These are phyloP conservation scores for Exidia glandulosa DNA, from an alignment of 768 basidiomycete genomes.

Conservation along the genomic window DNA sequence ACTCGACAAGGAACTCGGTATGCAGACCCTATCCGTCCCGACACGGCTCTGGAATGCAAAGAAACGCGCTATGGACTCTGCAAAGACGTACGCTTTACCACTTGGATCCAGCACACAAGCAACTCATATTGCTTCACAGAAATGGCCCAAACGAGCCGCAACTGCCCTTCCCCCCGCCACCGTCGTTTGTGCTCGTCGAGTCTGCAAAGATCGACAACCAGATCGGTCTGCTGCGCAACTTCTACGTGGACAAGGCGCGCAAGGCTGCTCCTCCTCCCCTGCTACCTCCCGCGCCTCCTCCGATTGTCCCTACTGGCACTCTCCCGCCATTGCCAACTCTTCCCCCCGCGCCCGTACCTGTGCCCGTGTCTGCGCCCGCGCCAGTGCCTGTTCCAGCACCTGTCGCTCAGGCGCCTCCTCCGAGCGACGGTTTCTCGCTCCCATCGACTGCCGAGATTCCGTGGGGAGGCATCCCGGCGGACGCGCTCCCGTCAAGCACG, in stretches of 20 bases:
- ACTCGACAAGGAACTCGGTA: slow-evolving; percentile 74
- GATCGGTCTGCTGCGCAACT: slow-evolving; percentile 73
- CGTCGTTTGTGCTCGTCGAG: slow-evolving; percentile 64
- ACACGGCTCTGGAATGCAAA: slow-evolving; percentile 64
- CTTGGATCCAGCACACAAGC: not conserved
- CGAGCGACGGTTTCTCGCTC: not conserved
- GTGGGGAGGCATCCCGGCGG: not conserved
- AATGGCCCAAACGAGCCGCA: slow-evolving; percentile 42
- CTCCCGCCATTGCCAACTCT: slow-evolving; percentile 22
- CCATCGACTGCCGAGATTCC: not conserved
- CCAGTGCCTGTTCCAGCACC: slow-evolving; percentile 12
- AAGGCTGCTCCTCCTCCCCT: slow-evolving; percentile 1
- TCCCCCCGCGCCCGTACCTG: slow-evolving; percentile 3
- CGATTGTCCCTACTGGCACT: not conserved
- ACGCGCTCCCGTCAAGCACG: not conserved
- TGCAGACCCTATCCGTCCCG: slow-evolving; percentile 69
- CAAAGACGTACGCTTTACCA: not conserved
- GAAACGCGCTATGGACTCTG: slow-evolving; percentile 11
- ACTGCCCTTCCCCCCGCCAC: slow-evolving; percentile 76
- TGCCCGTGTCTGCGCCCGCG: slow-evolving; percentile 8
- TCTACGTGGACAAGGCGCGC: slow-evolving; percentile 37
- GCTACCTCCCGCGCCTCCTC: not conserved
- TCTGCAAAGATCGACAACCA: slow-evolving; percentile 58
- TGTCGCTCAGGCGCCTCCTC: slow-evolving; percentile 5
- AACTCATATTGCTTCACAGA: not conserved